Base-by-base conservation (phyloP, 1,284 basidiomycete species). In the Mycena sp. region DNA sequence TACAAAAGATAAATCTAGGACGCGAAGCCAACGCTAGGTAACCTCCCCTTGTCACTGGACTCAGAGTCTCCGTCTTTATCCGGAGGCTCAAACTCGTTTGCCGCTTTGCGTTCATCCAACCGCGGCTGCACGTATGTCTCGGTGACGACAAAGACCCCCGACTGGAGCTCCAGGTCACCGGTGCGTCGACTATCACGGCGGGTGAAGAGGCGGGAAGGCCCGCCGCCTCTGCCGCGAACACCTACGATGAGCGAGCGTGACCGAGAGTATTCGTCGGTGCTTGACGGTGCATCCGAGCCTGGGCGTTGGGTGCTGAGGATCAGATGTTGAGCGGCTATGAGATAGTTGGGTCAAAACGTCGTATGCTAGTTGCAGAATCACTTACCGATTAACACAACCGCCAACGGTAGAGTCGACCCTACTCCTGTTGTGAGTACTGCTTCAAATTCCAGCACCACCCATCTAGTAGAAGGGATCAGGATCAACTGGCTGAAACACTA, bases 311-410 rank as follows among this genome's bases (percentile, higher is more conserved):
- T 59, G 38, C 48, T 41, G 21, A 64, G 62, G 19, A 55, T 45
- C 17, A 64, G 45, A 29, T 64, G 62, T n/a, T 64, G 62, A 14
- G 44, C n/a, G 26, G 62, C 62, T 64, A n/a, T n/a, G 26, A 35
- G 30, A 17, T 12, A 7, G 9, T 40, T 38, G n/a, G n/a, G 30
- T 35, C 32, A 23, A 25, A 26, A 40, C 9, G 17, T 2, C 25
- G 29, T 40, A 23, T 17, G 21, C 28, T 19, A 35, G n/a, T 11
- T 7, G 10, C 11, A 29, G 14, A 10, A 25, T 5, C 1, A 51
- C 57, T 6, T n/a, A 64, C 62, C 57, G 16, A 64, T 64, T 11
- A 64, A 23, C 19, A 55, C 45, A n/a, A 64, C 17, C 1, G 62
- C 58, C 1, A 64, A 32, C 1, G 62, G 50, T 19, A 64, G 30